Conservation (phyloP, 768 basidiomycete genomes). For the Daedaleopsis sinensis region DNA sequence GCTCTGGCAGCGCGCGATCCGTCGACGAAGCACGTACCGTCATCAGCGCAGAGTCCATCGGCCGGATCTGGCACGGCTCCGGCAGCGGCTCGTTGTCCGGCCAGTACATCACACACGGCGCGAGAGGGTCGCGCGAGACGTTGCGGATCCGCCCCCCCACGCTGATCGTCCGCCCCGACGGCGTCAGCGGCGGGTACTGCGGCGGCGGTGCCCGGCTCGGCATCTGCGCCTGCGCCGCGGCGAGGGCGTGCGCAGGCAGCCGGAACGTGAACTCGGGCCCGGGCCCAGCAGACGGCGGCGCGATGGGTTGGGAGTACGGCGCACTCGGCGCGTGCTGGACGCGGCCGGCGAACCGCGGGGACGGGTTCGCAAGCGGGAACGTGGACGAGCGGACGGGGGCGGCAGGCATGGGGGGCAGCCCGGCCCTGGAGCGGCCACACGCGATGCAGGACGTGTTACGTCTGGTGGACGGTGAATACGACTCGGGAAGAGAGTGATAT, state of each 20-base stretch:
- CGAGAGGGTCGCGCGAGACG: slow-evolving; percentile 68
- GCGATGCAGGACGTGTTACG: slow-evolving; percentile 79
- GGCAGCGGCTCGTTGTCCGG: slow-evolving; percentile 88
- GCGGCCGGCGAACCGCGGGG: slow-evolving; percentile 26
- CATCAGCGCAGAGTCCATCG: slow-evolving; percentile 53
- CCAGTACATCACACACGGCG: slow-evolving; percentile 87
- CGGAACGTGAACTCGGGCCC: background rate
- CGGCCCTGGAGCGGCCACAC: slow-evolving; percentile 65
- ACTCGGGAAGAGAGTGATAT: slow-evolving; percentile 36
- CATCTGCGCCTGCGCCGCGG: slow-evolving; percentile 11
- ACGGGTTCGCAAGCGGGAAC: slow-evolving; percentile 34
- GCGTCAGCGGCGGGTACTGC: slow-evolving; percentile 79
- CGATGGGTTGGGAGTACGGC: slow-evolving; percentile 21
- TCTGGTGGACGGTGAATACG: slow-evolving; percentile 57
- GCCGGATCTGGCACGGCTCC: slow-evolving; percentile 74
- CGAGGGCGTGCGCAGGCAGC: background rate
- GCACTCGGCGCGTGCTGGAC: slow-evolving; percentile 15
- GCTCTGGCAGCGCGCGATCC: slow-evolving; percentile 6
- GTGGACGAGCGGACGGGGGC: slow-evolving; percentile 17
- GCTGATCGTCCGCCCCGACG: slow-evolving; percentile 78
- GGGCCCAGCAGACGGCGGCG: slow-evolving; percentile 7
- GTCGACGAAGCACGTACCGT: slow-evolving; percentile 43
- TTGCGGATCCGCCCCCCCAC: slow-evolving; percentile 81
- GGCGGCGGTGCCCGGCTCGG: slow-evolving; percentile 28
- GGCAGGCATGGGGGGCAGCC: slow-evolving; percentile 10